Conservation (phyloP, 2,329 filamentous ascomycete genomes). For the Tolypocladium album region DNA sequence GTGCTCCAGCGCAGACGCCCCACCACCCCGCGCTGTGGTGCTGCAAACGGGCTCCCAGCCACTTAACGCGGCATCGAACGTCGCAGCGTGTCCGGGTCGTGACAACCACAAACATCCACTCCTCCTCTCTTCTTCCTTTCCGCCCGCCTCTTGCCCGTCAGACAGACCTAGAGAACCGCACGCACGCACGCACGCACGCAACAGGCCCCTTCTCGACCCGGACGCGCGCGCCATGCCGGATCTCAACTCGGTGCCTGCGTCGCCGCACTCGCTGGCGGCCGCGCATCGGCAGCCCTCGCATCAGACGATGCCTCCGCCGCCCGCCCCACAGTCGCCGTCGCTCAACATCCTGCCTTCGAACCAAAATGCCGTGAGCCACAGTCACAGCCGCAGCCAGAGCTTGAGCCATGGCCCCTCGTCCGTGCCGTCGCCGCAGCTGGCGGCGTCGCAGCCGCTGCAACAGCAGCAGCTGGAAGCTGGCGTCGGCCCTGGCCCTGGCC, state of each 20-base stretch:
- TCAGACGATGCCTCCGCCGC: constrained; percentile 33
- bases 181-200: neutral
- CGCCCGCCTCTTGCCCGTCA: neutral
- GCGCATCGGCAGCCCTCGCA: constrained; percentile 33
- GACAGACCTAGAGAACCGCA: neutral
- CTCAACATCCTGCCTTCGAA: constrained; percentile 49
- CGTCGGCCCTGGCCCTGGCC: constrained; percentile 51
- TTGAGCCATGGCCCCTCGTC: constrained; percentile 16
- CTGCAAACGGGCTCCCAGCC: neutral
- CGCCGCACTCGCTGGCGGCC: constrained; percentile 30
- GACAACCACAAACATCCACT: neutral
- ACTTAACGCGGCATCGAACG: neutral
- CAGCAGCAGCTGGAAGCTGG: constrained; percentile 23
- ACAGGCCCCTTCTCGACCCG: neutral
- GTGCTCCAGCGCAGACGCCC: neutral
- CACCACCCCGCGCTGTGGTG: neutral
- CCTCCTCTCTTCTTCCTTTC: neutral
- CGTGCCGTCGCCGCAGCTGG: constrained; percentile 13
- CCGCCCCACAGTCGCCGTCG: constrained; percentile 27
- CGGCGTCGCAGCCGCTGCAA: constrained; percentile 12
- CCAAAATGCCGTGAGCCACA: constrained; percentile 34
- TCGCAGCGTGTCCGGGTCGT: neutral
- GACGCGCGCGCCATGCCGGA: constrained; percentile 33
- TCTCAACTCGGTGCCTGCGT: constrained; percentile 44
- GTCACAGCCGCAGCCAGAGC: constrained; percentile 5